Base-by-base conservation (phyloP, 768 basidiomycete genomes). In the Russula earlei region DNA sequence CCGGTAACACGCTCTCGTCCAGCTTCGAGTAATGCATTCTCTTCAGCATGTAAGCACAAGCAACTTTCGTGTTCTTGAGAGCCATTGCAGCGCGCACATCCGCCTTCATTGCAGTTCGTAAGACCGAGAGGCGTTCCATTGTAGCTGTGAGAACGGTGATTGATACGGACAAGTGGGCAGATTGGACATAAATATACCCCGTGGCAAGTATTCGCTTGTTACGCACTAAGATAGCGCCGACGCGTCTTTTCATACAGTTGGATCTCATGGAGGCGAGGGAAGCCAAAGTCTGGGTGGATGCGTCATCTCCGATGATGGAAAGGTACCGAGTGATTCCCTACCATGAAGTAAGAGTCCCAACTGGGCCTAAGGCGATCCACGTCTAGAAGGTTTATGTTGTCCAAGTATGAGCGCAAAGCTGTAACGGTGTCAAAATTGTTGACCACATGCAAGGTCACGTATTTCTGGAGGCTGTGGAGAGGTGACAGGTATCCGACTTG, bases 331-430 rank as follows among this genome's bases (percentile, higher is more conserved):
- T 17, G 55, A 24, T 54, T n/a, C 77, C 37, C 56, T 56, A 87
- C 91, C 95, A 98, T 98, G 69, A 98, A 98, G 70, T 98, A 98
- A 0, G 84, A 82, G 67, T 98, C 95, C 95, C 95, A 98, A 15
- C 79, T 77, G 3, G 95, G 95, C 45, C 95, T 76, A 27, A 96
- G 70, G 53, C 90, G 81, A 63, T 88, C 83, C 2, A 77, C 70
- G 65, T 93, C 78, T 33, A 83, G 65, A 7, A 97, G 68, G 66
- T 94, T 74, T 38, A 95, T 62, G 2, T 71, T 66, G 56, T 87
- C 83, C 10, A 98, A 71, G 65, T 94, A 74, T 12, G 65, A 60
- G 63, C 84, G 72, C 0, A 97, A 71, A 4, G 72, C 72, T n/a
- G 71, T 56, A 15, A 85, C 55, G 29, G 75, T 72, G 25, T 68